Base-by-base conservation (phyloP, 139 green algal species). In the Cymbomonas tetramitiformis region DNA sequence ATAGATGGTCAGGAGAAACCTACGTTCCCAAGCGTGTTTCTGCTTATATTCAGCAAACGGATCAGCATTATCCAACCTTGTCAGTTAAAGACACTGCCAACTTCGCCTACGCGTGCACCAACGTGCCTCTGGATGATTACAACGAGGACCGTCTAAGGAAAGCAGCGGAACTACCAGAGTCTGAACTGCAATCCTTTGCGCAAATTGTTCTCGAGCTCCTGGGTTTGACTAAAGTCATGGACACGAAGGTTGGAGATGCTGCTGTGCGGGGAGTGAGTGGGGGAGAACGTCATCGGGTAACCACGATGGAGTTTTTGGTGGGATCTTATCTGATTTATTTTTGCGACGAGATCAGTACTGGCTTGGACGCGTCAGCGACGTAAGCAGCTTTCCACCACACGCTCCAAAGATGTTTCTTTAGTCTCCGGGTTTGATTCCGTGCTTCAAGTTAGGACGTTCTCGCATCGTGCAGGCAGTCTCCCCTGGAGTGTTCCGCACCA, bases 11-110 rank as follows among this genome's bases (percentile, higher is more conserved):
- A n/a, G n/a, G n/a, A n/a, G n/a, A n/a, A n/a, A n/a, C n/a, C n/a
- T n/a, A n/a, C n/a, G n/a, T n/a, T n/a, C n/a, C n/a, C n/a, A n/a
- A n/a, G n/a, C n/a, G n/a, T n/a, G n/a, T 60, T 8, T 52, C 62
- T 0, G 68, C 61, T 24, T 83, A 83, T 58, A 61, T 83, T 10
- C 61, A 69, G 38, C 76, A 83, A 58, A 30, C 64, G 3, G 74
- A 80, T 38, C 38, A 66, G 48, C 71, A 79, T 46, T 68, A 61
- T 2, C 48, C 30, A 9, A 71, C 61, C 23, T 61, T 86, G 23
- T 85, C 66, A 9, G 77, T 88, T 2, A 44, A 71, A 21, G 81
- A 94, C 66, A 88, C 84, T 1, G 46, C 86, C 24, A 56, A 81
- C 41, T 90, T 93, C 72, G 73, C 69, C 10, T 64, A 79, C 31